Percentiles rank a stretch among this genome's conserved stretches.
These are phyloP conservation scores for Inonotus hispidus DNA, from an alignment of 1,284 basidiomycete genomes.

Conservation along the genomic window DNA sequence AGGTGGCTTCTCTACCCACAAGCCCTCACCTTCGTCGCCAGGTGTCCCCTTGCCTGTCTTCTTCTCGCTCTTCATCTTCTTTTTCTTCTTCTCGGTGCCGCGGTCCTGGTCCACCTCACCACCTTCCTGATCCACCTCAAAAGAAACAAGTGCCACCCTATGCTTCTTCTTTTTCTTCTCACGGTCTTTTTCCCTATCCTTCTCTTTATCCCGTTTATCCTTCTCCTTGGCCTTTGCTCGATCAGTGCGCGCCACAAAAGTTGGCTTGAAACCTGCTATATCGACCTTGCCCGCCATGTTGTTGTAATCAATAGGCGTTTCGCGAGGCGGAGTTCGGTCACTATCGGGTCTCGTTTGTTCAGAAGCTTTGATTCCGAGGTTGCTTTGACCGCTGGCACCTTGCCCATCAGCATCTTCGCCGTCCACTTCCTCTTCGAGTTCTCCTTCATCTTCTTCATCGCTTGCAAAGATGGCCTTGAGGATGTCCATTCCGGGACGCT, in stretches of 20 bases:
- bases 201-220: slow-evolving; percentile 35
- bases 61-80: slow-evolving; percentile 29
- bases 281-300: slow-evolving; percentile 40
- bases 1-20: slow-evolving; percentile 59
- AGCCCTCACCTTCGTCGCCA: slow-evolving; percentile 43
- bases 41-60: slow-evolving; percentile 25
- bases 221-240: slow-evolving; percentile 33
- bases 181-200: slow-evolving; percentile 40
- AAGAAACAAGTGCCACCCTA: slow-evolving; percentile 32
- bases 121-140: slow-evolving; percentile 32
- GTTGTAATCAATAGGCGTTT: neutral
- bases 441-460: slow-evolving; percentile 68
- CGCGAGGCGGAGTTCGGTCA: neutral
- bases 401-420: slow-evolving; percentile 14
- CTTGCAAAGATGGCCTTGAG: slow-evolving; percentile 95
- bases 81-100: slow-evolving; percentile 24
- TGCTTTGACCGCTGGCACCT: neutral
- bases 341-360: neutral
- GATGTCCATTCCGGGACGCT: slow-evolving; percentile 84
- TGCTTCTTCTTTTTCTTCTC: slow-evolving; percentile 34
- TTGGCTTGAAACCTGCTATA: slow-evolving; percentile 68
- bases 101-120: slow-evolving; percentile 13
- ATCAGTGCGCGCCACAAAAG: slow-evolving; percentile 61
- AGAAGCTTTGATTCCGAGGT: neutral
- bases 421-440: slow-evolving; percentile 46